phyloP scores from a whole-genome alignment of 257 asterid species.

The Rubia yunnanensis region DNA sequence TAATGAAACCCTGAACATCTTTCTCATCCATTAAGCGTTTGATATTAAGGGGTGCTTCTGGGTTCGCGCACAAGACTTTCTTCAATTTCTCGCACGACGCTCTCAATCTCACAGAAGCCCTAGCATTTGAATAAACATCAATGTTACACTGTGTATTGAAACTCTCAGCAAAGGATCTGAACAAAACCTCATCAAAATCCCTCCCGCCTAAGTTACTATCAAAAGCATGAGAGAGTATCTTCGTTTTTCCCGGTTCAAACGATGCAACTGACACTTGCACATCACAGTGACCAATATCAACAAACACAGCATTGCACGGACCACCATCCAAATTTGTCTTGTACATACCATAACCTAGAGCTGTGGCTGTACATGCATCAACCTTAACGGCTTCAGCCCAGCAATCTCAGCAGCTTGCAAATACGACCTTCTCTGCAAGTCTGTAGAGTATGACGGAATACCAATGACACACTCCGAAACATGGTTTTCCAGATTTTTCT shows the following conservation, averaged over 20 bases:
- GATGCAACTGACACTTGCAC: constrained; percentile 81
- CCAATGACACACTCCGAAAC: constrained; percentile 75
- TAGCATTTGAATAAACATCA: constrained; percentile 69
- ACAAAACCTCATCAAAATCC: constrained; percentile 84
- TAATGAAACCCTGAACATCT: constrained; percentile 81
- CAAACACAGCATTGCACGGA: constrained; percentile 63
- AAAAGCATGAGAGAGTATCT: constrained; percentile 73
- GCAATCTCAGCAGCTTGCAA: constrained; percentile 88
- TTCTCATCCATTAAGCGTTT: constrained; percentile 99
- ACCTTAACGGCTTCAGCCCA: constrained; percentile 63
- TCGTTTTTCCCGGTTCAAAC: constrained; percentile 69
- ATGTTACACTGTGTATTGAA: constrained; percentile 64
- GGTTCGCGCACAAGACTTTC: constrained; percentile 94
- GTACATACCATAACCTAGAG: constrained; percentile 86
- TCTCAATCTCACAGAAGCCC: constrained; percentile 85
- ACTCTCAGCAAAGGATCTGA: constrained; percentile 60
- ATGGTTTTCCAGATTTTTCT: constrained; percentile 54
- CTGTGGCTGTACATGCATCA: constrained; percentile 95
- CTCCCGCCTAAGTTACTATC: constrained; percentile 89
- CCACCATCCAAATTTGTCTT: constrained; percentile 55
- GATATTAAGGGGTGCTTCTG: constrained; percentile 86
- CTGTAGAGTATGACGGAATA: constrained; percentile 77
- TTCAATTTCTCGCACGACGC: constrained; percentile 88
- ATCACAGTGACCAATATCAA: constrained; percentile 92
- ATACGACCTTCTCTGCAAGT: constrained; percentile 78